Conservation (phyloP, 2,329 filamentous ascomycete species). For the Sclerotinia sclerotiorum region DNA sequence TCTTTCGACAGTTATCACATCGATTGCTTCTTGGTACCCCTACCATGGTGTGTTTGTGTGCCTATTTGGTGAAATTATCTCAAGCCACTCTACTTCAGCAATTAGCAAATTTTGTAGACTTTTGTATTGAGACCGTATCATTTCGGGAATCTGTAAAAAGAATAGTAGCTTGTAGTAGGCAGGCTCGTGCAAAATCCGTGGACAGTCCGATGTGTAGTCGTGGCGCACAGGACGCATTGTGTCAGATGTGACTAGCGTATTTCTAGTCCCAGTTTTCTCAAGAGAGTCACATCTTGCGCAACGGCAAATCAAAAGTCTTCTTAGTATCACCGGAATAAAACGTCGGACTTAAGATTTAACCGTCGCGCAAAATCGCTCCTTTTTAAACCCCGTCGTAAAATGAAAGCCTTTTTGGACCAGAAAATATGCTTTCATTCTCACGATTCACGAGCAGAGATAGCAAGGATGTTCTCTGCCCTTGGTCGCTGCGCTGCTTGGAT, state of each 20-base stretch:
- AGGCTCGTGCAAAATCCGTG: not conserved
- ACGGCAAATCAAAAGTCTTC: not conserved
- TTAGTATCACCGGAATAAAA: not conserved
- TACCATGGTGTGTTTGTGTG: conserved; percentile 21
- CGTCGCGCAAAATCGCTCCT: not conserved
- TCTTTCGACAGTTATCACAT: conserved; percentile 28
- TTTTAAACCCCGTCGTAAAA: not conserved
- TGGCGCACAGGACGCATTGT: not conserved
- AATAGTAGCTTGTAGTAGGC: too few relatives aligned
- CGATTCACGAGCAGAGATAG: too few relatives aligned
- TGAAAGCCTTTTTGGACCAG: not conserved
- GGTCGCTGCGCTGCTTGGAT: not conserved
- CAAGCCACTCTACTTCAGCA: not conserved
- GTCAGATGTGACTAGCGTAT: not conserved
- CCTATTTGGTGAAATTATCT: too few relatives aligned
- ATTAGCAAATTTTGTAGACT: not conserved
- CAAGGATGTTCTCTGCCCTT: not conserved
- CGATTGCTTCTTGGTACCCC: conserved; percentile 26
- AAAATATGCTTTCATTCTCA: too few relatives aligned
- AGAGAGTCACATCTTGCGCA: conserved; percentile 17
- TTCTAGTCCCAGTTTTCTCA: not conserved
- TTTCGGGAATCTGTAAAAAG: too few relatives aligned
- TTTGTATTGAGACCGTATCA: too few relatives aligned
- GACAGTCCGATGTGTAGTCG: not conserved
- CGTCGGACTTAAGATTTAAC: not conserved